These are phyloP conservation scores for Rozella allomycis DNA, from an alignment of 371 early-diverging fungal species.

Conservation along the genomic window DNA sequence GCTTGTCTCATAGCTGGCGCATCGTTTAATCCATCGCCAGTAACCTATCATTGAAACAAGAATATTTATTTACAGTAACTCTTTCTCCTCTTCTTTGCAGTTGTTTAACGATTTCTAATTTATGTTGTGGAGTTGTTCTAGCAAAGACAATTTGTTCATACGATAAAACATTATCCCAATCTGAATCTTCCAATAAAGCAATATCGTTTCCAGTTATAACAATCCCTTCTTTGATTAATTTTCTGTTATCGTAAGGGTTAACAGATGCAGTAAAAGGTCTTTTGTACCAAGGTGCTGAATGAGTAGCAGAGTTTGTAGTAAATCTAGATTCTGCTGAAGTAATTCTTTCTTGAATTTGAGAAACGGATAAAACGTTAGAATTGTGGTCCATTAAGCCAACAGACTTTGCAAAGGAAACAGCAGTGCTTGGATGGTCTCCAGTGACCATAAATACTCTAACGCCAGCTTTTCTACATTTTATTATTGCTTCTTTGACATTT, in stretches of 20 bases:
- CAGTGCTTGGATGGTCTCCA: constrained; percentile 38
- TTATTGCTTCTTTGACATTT: constrained; percentile 62
- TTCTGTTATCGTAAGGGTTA: too few species aligned
- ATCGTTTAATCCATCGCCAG: constrained; percentile 40
- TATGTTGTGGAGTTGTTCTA: constrained; percentile 22
- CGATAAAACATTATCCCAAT: background rate
- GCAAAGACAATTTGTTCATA: background rate
- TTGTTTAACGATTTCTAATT: constrained; percentile 17
- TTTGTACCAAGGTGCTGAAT: constrained; percentile 3
- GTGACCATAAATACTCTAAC: constrained; percentile 82
- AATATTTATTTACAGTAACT: constrained; percentile 25
- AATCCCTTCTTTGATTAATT: too few species aligned
- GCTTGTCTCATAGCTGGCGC: constrained; percentile 31
- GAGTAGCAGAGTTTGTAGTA: constrained; percentile 1
- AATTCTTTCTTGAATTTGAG: constrained; percentile 11
- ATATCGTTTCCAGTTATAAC: background rate
- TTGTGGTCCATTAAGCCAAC: too few species aligned
- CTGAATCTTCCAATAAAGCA: background rate
- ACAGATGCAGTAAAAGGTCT: too few species aligned
- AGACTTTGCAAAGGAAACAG: constrained; percentile 29
- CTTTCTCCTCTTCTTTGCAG: constrained; percentile 25
- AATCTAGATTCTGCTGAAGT: background rate
- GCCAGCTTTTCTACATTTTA: constrained; percentile 58
- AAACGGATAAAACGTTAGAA: too few species aligned
- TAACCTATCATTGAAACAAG: constrained; percentile 8